Base-by-base conservation (phyloP, 352 stramenopile genomes). In the Phytopythium montanum region DNA sequence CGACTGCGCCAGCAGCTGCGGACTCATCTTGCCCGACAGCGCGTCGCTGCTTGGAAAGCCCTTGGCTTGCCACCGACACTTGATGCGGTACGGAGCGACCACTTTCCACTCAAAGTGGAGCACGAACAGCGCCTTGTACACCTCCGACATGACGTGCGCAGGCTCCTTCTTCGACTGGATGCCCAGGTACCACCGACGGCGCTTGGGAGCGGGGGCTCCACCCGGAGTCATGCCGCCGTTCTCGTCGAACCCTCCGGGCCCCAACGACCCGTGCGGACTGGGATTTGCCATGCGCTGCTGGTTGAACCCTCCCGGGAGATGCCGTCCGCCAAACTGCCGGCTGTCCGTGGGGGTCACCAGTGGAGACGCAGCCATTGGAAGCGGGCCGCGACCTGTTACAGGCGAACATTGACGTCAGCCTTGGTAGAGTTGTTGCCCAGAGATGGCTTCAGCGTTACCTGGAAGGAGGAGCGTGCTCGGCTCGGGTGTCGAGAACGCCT, bases 101-200 rank as follows among this genome's bases (percentile, higher is more conserved):
- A 98, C 88, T 28, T 98, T 90, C 97, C 97, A 99, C 67, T 99
- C 93, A 68, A 98, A 99, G 54, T 96, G 88, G 29, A 99, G 81
- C 52, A 97, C 89, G 59, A 97, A 90, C 7, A 99, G 79, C 28
- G 97, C 97, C 71, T 99, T 98, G 83, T 99, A 99, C 25, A 99
- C 97, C 73, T 99, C 97, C 21, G 90, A 99, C 97, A 99, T 99
- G 36, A 99, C 97, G 67, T 99, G 96, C 36, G 95, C 96, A 14
- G 97, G 97, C 63, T 99, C 97, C 75, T 99, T 99, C 73, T 99
- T 99, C 66, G 90, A 98, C 84, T 99, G 97, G 69, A 99, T 99
- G 44, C 97, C 97, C 54, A 99, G 67, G 69, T 99, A 99, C 97
- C 97, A 99, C 64, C 97, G 73, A 69, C 97, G 84, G 44, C 82